Evolutionary conservation across 345 rosid species (phyloP).

Genomic region (Melaleuca quinquenervia): DNA sequence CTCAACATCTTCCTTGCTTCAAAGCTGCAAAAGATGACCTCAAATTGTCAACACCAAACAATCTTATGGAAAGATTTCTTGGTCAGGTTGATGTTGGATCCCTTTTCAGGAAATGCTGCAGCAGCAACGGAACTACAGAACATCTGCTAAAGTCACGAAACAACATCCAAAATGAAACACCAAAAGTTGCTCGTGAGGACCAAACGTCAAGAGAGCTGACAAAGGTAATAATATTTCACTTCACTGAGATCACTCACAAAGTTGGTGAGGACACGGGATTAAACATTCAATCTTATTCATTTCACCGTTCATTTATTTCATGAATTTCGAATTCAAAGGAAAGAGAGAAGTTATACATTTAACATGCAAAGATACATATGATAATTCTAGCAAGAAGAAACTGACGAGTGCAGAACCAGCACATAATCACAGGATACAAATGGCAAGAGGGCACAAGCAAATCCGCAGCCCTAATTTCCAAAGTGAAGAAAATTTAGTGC

Average conservation of each 20-base stretch:
- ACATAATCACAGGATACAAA: background rate
- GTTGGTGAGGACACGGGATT: background rate
- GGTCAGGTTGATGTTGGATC: background rate
- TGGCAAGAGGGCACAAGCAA: background rate
- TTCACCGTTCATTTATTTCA: background rate
- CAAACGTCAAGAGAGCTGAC: background rate
- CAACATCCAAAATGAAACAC: background rate
- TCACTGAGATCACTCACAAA: background rate
- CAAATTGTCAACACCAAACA: background rate
- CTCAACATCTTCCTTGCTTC: background rate
- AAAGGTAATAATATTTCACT: background rate
- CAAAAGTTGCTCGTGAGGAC: background rate
- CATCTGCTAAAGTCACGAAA: background rate
- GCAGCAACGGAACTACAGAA: background rate
- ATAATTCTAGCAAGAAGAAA: background rate
- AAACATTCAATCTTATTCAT: background rate
- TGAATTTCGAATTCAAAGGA: background rate
- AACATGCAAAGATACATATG: background rate
- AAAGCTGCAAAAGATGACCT: background rate
- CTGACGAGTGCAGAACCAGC: background rate
- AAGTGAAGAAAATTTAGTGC: background rate
- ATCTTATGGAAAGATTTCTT: background rate
- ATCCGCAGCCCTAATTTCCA: background rate
- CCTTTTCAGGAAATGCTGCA: background rate
- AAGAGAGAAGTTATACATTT: background rate